Conservation (phyloP, 495 filamentous ascomycete species). For the Amphirosellinia nigrospora region DNA sequence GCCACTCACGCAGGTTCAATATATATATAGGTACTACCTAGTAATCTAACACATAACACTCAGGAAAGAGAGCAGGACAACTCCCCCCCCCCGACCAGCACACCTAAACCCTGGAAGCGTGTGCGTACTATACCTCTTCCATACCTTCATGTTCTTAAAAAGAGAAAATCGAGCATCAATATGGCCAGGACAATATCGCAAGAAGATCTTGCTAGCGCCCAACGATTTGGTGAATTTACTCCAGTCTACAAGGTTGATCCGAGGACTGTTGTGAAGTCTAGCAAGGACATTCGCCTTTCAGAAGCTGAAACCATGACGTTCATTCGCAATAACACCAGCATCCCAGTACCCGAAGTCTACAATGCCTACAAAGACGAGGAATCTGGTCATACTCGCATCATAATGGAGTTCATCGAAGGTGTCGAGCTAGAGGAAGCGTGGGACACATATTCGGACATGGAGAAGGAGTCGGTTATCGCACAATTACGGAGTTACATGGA, state of each 20-base stretch:
- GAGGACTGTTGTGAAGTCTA: conserved; percentile 16
- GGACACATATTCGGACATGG: conserved; percentile 15
- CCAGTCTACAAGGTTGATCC: conserved; percentile 11
- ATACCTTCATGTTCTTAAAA: neutral
- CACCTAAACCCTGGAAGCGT: neutral
- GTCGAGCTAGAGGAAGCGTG: conserved; percentile 17
- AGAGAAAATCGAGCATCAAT: neutral
- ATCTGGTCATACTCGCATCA: conserved; percentile 29
- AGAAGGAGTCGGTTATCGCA: conserved; percentile 19
- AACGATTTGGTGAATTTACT: conserved; percentile 1
- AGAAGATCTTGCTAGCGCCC: conserved; percentile 3
- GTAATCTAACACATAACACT: too few relatives aligned
- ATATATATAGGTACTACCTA: too few relatives aligned
- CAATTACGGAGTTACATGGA: conserved; percentile 17
- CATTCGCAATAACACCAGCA: conserved; percentile 35
- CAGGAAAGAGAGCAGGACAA: too few relatives aligned
- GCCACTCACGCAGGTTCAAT: too few relatives aligned
- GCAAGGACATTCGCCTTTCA: conserved; percentile 15
- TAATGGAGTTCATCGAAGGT: conserved; percentile 39
- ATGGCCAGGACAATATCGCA: conserved; percentile 1
- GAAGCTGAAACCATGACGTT: conserved; percentile 46
- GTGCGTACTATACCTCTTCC: neutral
- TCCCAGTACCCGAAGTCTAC: conserved; percentile 40
- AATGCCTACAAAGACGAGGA: conserved; percentile 35
- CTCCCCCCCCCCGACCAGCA: neutral